Conservation (phyloP, 2,329 filamentous ascomycete genomes). For the Beauveria scarabaeidicola region DNA sequence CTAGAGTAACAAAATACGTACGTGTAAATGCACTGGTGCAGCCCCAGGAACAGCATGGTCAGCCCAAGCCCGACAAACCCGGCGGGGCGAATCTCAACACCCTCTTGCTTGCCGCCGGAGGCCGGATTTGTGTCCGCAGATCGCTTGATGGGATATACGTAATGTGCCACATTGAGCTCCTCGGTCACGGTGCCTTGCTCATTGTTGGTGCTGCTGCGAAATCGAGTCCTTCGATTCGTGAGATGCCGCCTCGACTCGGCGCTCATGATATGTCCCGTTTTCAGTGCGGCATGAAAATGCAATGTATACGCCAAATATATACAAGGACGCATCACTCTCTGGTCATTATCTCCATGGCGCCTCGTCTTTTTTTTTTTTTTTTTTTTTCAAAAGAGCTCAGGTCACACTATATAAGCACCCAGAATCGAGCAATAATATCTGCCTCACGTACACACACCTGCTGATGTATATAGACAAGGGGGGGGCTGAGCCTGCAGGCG, state of each 20-base stretch:
- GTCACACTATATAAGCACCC: constrained; percentile 3
- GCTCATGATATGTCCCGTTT: not conserved
- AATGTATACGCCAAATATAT: not conserved
- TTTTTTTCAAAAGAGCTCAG: not conserved
- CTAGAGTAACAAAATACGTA: not conserved
- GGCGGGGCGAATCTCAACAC: not conserved
- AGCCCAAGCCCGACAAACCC: not conserved
- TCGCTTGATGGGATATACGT: not conserved
- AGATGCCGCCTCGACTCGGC: not conserved
- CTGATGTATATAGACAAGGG: too few relatives aligned
- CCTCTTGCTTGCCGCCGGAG: not conserved
- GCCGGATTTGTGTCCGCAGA: not conserved
- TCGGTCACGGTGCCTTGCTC: not conserved
- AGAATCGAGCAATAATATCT: not conserved
- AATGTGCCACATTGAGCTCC: not conserved
- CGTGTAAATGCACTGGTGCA: not conserved
- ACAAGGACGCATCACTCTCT: not conserved
- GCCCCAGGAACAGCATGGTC: not conserved
- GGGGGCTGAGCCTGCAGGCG: too few relatives aligned
- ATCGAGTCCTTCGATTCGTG: not conserved
- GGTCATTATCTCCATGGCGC: not conserved
- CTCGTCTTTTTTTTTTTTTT: not conserved
- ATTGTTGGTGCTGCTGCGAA: not conserved
- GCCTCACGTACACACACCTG: not conserved
- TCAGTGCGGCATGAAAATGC: not conserved